Evolutionary conservation across 768 basidiomycete genomes (phyloP).

Genomic region (Dendrothele bispora): DNA sequence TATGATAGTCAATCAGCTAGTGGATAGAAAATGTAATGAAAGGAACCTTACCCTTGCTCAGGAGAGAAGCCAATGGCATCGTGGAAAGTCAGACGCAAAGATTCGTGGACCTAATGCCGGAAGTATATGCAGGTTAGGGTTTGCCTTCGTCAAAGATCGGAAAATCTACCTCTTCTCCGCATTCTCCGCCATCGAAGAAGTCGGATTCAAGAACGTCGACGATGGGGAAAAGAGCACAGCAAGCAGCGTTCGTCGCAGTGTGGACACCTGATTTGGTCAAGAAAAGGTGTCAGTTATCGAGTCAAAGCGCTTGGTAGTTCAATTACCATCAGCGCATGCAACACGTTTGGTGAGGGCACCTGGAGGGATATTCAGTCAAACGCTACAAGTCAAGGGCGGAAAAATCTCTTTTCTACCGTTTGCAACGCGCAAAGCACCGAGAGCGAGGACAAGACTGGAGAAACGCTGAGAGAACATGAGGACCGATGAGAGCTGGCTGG

Average conservation of each 20-base stretch:
- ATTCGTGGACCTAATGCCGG: conserved; percentile 25
- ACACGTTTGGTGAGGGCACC: conserved; percentile 13
- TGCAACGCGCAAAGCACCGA: no score
- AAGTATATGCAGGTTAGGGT: neutral
- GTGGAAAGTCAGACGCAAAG: conserved; percentile 38
- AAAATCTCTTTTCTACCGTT: no score
- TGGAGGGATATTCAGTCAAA: no score
- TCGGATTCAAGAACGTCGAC: conserved; percentile 20
- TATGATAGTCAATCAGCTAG: conserved; percentile 11
- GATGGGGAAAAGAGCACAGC: conserved; percentile 26
- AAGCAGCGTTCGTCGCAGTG: conserved; percentile 26
- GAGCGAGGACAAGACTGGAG: no score
- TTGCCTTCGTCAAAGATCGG: neutral
- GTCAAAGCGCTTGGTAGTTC: no score
- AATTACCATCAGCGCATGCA: conserved; percentile 29
- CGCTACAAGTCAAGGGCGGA: no score
- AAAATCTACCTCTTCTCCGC: conserved; percentile 27
- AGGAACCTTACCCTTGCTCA: conserved; percentile 24
- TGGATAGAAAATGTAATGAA: no score
- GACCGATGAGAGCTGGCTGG: no score
- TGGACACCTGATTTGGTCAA: no score
- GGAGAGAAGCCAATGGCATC: conserved; percentile 46
- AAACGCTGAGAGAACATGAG: no score
- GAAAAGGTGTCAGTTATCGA: no score
- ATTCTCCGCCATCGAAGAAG: conserved; percentile 28